Base-by-base conservation (phyloP, 2,329 filamentous ascomycete genomes). In the Verticillium klebahnii region DNA sequence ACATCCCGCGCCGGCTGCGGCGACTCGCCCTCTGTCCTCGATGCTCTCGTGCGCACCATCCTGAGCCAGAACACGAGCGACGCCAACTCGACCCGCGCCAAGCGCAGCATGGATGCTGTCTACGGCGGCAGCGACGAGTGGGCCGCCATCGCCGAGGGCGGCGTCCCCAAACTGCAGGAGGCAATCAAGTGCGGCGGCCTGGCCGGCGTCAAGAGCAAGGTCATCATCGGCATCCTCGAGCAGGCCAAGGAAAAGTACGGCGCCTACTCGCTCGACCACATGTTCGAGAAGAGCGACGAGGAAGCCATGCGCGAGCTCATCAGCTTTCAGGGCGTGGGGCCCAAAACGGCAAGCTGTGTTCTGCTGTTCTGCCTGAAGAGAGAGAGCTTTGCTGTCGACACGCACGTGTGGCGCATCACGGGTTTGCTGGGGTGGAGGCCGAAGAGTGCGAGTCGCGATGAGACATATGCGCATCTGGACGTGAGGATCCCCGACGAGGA, bases 111-210 rank as follows among this genome's bases (percentile, higher is more conserved):
- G 78, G 78, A 81, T 68, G 61, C 59, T 15, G 73, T 67, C 5
- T 81, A 82, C 70, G 79, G 78, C 19, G 69, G 73, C 36, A 77
- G 73, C 66, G 77, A 79, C 63, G 68, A 70, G 32, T 82, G 80
- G 80, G 74, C 72, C 0, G 72, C 68, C 40, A 78, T 82, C 58
- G 77, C 69, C 5, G 64, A 63, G 1, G 79, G 78, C 39, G 78
- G 80, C 0, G 71, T 72, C 52, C 64, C 70, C 15, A 74, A 73
- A 65, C 72, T 82, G 6, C 74, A 79, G 63, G 79, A 86, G 67
- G 85, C 90, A 0, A 93, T 93, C 69, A 86, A 86, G 71, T 81
- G 81, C 29, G 91, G 91, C 34, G 91, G 91, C 0, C 78, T 94
- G 1, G 88, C 87, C 15, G 83, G 84, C 39, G 80, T 85, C n/a